Evolutionary conservation across 2,329 filamentous ascomycete species (phyloP), one percentile per base, ranked within the genome.

Genomic region (Pseudogymnoascus sp.): DNA sequence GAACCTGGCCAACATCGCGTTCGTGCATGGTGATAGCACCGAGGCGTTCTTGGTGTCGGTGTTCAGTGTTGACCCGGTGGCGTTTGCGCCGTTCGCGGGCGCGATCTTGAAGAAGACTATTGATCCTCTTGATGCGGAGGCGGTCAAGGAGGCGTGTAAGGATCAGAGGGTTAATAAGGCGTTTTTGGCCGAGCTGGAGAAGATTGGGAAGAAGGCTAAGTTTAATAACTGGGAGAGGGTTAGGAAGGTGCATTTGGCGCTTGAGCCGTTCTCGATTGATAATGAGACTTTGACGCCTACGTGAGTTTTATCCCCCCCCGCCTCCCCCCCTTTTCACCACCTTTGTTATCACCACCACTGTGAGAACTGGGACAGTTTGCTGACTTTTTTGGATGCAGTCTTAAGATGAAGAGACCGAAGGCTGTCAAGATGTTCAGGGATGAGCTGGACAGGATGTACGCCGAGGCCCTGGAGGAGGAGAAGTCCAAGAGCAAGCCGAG

Each of bases 201-300:
- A 81, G 62, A 89, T 96, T 64, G 91, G 85, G 46, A 89, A 84
- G 78, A 88, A 87, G 78, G 86, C 90, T 75, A 96, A 95, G 78
- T 93, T 99, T 76, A 95, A 96, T 73, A 90, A 87, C 69, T 97
- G 90, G 70, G 95, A 99, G 81, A 85, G 86, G 67, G 88, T 97
- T 56, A 85, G 83, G 74, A 89, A 88, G 69, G 82, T 89, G 63
- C 77, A 88, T 66, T 77, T 99, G 69, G 87, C 89, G 70, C 70
- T 97, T 12, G 95, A 99, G 65, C 95, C 95, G 1, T 97, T 99
- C 71, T 90, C 87, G 0, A 87, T 97, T 67, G 93, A 96, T 60
- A 99, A 99, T 73, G 90, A 96, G 76, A 81, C 97, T 60, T 78
- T 93, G 73, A 95, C 90, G 18, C 90, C 91, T 21, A 96, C 91